Evolutionary conservation across 2,329 filamentous ascomycete species (phyloP).

Genomic region (Colletotrichum spaethianum): DNA sequence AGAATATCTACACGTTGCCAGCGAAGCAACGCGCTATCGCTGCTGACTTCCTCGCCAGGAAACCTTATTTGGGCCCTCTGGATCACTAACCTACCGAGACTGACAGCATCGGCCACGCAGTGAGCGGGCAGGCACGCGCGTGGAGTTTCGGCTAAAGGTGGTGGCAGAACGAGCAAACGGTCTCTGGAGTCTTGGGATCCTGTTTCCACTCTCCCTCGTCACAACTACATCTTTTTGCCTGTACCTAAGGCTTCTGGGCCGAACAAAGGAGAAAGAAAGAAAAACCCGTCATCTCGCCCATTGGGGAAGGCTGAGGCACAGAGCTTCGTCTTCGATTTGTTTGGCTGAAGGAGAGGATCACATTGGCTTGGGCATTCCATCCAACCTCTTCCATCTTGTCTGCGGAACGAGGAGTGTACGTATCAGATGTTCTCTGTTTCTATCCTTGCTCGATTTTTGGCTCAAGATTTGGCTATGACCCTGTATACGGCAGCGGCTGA

Average conservation of each 20-base stretch:
- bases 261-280: slow-evolving; percentile 28
- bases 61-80: slow-evolving; percentile 25
- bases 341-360: slow-evolving; percentile 39
- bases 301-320: slow-evolving; percentile 64
- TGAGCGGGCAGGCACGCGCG: slow-evolving; percentile 26
- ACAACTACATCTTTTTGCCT: slow-evolving; percentile 40
- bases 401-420: slow-evolving; percentile 65
- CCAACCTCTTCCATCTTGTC: slow-evolving; percentile 42
- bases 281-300: slow-evolving; percentile 30
- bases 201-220: slow-evolving; percentile 39
- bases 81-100: slow-evolving; percentile 24
- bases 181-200: slow-evolving; percentile 38
- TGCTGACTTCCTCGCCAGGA: slow-evolving; percentile 8
- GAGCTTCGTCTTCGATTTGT: slow-evolving; percentile 73
- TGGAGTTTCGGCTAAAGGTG: slow-evolving; percentile 27
- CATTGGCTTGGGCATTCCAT: slow-evolving; percentile 39
- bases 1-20: neutral
- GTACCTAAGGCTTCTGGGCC: slow-evolving; percentile 43
- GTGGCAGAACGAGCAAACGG: slow-evolving; percentile 37
- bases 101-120: slow-evolving; percentile 25
- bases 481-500: slow-evolving; percentile 40
- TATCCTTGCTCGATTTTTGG: slow-evolving; percentile 43
- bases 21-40: slow-evolving; percentile 20
- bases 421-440: slow-evolving; percentile 60
- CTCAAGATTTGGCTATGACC: slow-evolving; percentile 36